Base-by-base conservation (phyloP, 228 moss, liverwort and hornwort genomes). In the Sphagnum fallax region DNA sequence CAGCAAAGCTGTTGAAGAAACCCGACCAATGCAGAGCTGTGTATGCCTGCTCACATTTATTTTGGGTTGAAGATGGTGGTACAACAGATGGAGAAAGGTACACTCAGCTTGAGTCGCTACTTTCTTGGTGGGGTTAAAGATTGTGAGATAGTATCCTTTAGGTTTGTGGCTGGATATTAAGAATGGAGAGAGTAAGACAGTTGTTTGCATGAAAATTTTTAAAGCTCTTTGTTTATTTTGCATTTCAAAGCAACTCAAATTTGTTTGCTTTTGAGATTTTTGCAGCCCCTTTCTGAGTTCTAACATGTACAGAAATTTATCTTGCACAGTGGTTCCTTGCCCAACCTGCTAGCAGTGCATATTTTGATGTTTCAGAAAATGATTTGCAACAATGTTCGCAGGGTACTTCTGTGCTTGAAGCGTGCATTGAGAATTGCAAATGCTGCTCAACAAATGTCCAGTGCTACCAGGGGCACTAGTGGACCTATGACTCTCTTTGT, bases 1-100 rank as follows among this genome's bases (percentile, higher is more conserved):
- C 91, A 47, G 91, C 93, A 52, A 97, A 97, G 79, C 83, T 97
- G 57, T 60, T 97, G 71, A 91, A 91, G 82, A 97, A 97, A 77
- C 87, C 97, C 64, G 93, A 97, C 63, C 97, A 93, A 78, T 97
- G 93, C 57, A 88, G 97, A 59, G 97, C 97, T 65, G 93, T 97
- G 32, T 88, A 85, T 76, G 82, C 97, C 49, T 97, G 97, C 77
- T 93, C 97, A 13, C 97, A 97, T 77, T 78, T 97, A 53, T 97
- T 97, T 52, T 97, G 97, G 97, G 97, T 93, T 11, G 93, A 97
- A 74, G 88, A 87, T 59, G 90, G 88, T 66, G 94, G 89, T 71
- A 73, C 87, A 67, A 80, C 90, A 71, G 97, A 97, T 74, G 97
- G 93, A n/a, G 93, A 97, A 76, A 93, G 97, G 93, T 93, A 81